Conservation (phyloP, 2,329 filamentous ascomycete genomes). For the Colletotrichum chrysophilum region DNA sequence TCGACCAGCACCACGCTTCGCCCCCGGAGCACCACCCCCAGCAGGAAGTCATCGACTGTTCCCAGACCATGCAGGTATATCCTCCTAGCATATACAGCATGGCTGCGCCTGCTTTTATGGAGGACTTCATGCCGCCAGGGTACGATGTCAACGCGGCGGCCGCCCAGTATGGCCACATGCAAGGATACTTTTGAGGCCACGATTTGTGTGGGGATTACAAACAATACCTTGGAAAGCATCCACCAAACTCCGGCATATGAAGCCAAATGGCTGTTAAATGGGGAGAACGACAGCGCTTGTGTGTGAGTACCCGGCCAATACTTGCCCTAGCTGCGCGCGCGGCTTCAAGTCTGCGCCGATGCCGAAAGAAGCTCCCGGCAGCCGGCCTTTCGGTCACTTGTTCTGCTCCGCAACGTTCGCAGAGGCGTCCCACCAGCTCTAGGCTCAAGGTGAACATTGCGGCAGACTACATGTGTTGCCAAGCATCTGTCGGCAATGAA, state of each 20-base stretch:
- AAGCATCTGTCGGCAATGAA: neutral
- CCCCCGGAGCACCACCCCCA: neutral
- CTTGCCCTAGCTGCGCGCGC: neutral
- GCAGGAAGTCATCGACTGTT: neutral
- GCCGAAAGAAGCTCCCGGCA: rapidly evolving
- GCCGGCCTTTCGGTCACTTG: neutral
- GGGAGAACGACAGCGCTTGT: neutral
- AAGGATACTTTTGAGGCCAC: neutral
- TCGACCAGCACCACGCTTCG: neutral
- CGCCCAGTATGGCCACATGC: neutral
- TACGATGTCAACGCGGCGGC: neutral
- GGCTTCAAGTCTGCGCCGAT: neutral
- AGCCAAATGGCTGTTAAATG: no score
- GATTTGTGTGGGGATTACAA: neutral
- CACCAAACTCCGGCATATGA: neutral
- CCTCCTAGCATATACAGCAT: neutral
- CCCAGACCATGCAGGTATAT: constrained; percentile 9
- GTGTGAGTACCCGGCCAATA: rapidly evolving
- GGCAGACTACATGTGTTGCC: neutral
- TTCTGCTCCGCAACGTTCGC: neutral
- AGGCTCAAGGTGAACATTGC: neutral
- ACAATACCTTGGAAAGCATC: neutral
- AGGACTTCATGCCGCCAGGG: neutral
- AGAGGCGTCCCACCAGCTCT: neutral
- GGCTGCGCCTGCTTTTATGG: neutral